phyloP scores from a whole-genome alignment of 768 basidiomycete genomes.

The Cystobasidiopsis lactophilus region DNA sequence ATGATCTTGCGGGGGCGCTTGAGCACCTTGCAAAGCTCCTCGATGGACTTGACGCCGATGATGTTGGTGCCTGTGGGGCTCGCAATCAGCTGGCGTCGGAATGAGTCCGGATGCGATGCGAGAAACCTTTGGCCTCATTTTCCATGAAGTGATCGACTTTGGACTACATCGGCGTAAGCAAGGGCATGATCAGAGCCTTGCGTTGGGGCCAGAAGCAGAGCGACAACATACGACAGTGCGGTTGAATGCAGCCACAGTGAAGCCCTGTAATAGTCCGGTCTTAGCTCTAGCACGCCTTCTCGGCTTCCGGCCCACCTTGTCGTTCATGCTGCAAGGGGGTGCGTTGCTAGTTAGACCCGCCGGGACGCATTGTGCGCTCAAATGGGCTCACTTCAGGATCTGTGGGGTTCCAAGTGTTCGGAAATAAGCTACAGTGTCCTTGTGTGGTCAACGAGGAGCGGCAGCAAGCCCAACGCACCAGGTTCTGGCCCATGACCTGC shows the following conservation, averaged over 20 bases:
- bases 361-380: too few species aligned
- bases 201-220: not conserved
- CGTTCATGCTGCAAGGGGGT: constrained; percentile 1
- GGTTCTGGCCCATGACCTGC: too few species aligned
- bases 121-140: constrained; percentile 88
- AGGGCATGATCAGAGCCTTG: not conserved
- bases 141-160: constrained; percentile 91
- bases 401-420: too few species aligned
- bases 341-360: too few species aligned
- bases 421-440: too few species aligned
- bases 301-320: not conserved
- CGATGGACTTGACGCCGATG: constrained; percentile 76
- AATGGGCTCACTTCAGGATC: too few species aligned
- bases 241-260: constrained; percentile 90
- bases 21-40: constrained; percentile 79
- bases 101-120: not conserved
- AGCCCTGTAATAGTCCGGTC: constrained; percentile 36
- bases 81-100: not conserved
- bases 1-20: constrained; percentile 91
- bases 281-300: not conserved
- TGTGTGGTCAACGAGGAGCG: too few species aligned
- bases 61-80: constrained; percentile 58
- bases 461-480: too few species aligned
- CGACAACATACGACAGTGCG: constrained; percentile 39
- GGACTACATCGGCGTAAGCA: constrained; percentile 23